Evolutionary conservation across 108 stramenopile genomes (phyloP).

Genomic region (Cyclostephanos tholiformis): DNA sequence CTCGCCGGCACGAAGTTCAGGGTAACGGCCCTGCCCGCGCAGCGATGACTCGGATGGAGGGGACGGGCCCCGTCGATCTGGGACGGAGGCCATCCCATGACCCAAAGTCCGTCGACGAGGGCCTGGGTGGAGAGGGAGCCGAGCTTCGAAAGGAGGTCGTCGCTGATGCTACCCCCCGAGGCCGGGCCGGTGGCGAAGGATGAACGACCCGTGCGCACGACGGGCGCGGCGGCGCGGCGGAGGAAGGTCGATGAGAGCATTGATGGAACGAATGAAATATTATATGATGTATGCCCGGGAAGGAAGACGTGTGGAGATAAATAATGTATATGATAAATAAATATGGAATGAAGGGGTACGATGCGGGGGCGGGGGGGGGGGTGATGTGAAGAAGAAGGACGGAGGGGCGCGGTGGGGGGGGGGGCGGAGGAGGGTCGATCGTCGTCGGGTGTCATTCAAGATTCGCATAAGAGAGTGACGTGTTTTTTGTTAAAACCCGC

Average conservation of each 20-base stretch:
- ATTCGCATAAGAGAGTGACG: too few relatives aligned
- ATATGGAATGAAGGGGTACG: too few relatives aligned
- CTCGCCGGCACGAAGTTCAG: slow-evolving; percentile 87
- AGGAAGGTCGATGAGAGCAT: slow-evolving; percentile 26
- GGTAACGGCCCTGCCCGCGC: slow-evolving; percentile 87
- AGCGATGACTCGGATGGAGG: slow-evolving; percentile 71
- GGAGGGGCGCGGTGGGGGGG: too few relatives aligned
- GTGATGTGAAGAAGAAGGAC: too few relatives aligned
- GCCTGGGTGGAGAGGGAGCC: slow-evolving; percentile 85
- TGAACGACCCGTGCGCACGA: slow-evolving; percentile 32
- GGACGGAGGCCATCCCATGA: slow-evolving; percentile 89
- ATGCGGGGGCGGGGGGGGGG: too few relatives aligned
- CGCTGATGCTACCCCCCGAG: slow-evolving; percentile 68
- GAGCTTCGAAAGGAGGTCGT: slow-evolving; percentile 78
- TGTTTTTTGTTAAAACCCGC: too few relatives aligned
- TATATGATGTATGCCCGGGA: too few relatives aligned
- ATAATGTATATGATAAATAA: too few relatives aligned
- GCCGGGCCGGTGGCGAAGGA: slow-evolving; percentile 80
- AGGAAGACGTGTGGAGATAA: too few relatives aligned
- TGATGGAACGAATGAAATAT: slow-evolving; percentile 18
- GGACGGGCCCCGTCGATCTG: slow-evolving; percentile 86
- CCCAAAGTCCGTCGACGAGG: slow-evolving; percentile 90
- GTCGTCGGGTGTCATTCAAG: too few relatives aligned
- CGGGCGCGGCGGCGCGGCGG: slow-evolving; percentile 9
- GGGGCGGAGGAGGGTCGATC: too few relatives aligned